Conservation (phyloP, 768 basidiomycete genomes). For the Hemileccinum rubropunctum region DNA sequence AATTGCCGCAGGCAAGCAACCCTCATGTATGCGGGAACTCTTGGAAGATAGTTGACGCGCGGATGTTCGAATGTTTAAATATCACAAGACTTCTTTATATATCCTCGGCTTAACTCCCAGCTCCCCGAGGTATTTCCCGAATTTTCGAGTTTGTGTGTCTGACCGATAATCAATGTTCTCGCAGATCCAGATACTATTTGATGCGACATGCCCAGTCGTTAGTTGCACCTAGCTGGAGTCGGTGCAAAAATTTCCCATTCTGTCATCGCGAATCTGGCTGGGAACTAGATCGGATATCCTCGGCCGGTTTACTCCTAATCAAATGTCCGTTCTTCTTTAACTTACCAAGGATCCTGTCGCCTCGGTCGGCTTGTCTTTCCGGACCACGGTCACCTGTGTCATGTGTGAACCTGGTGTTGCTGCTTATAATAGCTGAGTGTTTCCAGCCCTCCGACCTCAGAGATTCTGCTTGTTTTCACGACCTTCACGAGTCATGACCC, state of each 20-base stretch:
- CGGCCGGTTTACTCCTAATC: constrained; percentile 6
- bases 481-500: constrained; percentile 6
- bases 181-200: background rate
- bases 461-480: background rate
- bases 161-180: background rate
- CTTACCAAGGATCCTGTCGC: too few relatives aligned
- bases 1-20: too few relatives aligned
- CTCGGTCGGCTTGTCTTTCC: too few relatives aligned
- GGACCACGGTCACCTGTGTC: too few relatives aligned
- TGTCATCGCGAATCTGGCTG: background rate
- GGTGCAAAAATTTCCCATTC: background rate
- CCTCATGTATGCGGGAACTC: too few relatives aligned
- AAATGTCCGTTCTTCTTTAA: too few relatives aligned
- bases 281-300: background rate
- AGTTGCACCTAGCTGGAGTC: too few relatives aligned
- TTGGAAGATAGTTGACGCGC: too few relatives aligned
- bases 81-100: background rate
- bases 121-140: background rate
- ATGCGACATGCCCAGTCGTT: background rate
- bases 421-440: constrained; percentile 5
- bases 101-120: background rate
- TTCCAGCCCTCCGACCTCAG: background rate
- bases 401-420: background rate
- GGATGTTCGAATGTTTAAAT: too few relatives aligned
- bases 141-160: background rate